Percentiles rank a stretch among this genome's conserved stretches.
These are phyloP conservation scores for Fusarium transvaalense DNA, from an alignment of 2,329 filamentous ascomycete genomes.

Conservation along the genomic window DNA sequence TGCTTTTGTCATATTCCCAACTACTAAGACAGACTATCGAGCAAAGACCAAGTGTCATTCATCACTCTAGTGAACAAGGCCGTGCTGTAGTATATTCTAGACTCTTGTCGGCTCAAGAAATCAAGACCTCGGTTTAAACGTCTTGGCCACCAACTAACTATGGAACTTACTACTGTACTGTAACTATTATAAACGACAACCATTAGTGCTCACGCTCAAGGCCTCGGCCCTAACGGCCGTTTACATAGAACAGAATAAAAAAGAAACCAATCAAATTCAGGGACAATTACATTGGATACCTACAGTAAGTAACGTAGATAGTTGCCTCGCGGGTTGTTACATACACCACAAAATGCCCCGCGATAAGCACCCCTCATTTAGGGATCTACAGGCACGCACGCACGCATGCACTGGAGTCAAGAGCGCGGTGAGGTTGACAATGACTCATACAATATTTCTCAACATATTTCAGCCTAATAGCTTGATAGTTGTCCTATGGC, in stretches of 20 bases:
- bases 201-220: conserved; percentile 8
- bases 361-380: conserved; percentile 36
- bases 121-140: conserved; percentile 15
- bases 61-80: neutral
- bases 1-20: neutral
- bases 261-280: neutral
- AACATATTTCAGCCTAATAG: neutral
- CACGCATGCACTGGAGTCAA: conserved; percentile 24
- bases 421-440: conserved; percentile 2
- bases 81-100: neutral
- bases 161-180: too few species aligned
- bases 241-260: conserved; percentile 16
- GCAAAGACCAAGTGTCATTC: neutral
- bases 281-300: conserved; percentile 27
- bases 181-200: neutral
- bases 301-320: too few species aligned
- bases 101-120: conserved; percentile 21
- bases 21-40: conserved; percentile 30
- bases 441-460: conserved; percentile 19
- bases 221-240: conserved; percentile 23
- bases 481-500: neutral
- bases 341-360: conserved; percentile 36
- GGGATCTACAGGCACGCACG: conserved; percentile 46
- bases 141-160: neutral
- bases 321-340: conserved; percentile 25